Conservation (phyloP, 192 early-diverging fungal species). For the Coemansia sp. region DNA sequence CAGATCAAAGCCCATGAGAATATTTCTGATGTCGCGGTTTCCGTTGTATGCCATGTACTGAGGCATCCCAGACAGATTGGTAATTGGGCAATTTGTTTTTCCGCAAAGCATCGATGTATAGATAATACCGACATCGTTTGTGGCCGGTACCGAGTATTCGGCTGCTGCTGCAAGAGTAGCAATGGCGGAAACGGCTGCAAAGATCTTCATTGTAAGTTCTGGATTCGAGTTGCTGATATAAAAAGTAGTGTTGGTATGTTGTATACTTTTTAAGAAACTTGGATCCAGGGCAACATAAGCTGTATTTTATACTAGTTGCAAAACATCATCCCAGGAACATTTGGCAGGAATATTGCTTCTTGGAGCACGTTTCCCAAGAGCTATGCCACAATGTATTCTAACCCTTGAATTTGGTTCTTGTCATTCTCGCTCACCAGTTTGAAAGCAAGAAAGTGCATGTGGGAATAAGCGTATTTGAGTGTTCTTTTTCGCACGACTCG, state of each 20-base stretch:
- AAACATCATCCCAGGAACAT: too few relatives aligned
- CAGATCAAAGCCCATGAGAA: constrained; percentile 36
- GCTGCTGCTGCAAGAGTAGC: constrained; percentile 2
- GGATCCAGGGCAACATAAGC: too few relatives aligned
- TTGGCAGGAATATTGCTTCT: too few relatives aligned
- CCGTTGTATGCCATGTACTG: constrained; percentile 31
- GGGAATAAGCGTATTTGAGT: neutral
- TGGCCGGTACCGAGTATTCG: constrained; percentile 11
- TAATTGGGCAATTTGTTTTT: constrained; percentile 9
- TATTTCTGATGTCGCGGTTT: constrained; percentile 30
- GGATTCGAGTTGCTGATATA: neutral
- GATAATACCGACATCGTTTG: constrained; percentile 36
- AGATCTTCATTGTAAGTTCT: neutral
- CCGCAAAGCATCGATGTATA: constrained; percentile 31
- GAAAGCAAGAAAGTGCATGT: neutral
- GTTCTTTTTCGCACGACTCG: neutral
- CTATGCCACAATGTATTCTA: neutral
- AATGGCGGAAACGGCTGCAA: neutral
- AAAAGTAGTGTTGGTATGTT: neutral
- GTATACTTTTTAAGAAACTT: too few relatives aligned
- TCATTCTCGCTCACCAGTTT: neutral
- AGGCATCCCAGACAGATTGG: constrained; percentile 24
- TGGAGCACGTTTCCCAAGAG: too few relatives aligned
- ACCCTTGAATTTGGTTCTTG: neutral
- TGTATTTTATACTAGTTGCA: too few relatives aligned